Percentiles rank a stretch among this genome's conserved stretches.
These are phyloP conservation scores for Tephrocybe sp. DNA, from an alignment of 768 basidiomycete species.

Conservation along the genomic window DNA sequence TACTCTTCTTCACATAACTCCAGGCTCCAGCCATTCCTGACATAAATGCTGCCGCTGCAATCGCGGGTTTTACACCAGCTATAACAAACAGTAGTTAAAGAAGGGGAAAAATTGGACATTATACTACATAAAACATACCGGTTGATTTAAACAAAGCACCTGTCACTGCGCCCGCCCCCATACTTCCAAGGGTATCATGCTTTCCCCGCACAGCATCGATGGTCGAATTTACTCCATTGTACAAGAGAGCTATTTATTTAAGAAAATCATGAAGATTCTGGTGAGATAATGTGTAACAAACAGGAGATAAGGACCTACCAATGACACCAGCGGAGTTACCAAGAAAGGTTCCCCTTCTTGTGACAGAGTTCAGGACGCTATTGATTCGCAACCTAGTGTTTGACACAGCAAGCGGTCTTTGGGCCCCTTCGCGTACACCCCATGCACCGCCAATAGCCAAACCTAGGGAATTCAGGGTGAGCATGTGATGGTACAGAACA, in stretches of 20 bases:
- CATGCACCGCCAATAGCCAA: slow-evolving; percentile 92
- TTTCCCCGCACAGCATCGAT: slow-evolving; percentile 87
- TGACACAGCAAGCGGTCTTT: slow-evolving; percentile 81
- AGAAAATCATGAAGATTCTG: slow-evolving; percentile 33
- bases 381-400: slow-evolving; percentile 91
- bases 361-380: slow-evolving; percentile 94
- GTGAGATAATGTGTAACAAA: slow-evolving; percentile 20
- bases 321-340: slow-evolving; percentile 98
- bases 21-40: slow-evolving; percentile 89
- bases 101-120: slow-evolving; percentile 18
- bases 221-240: slow-evolving; percentile 94
- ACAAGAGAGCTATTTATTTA: slow-evolving; percentile 76
- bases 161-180: slow-evolving; percentile 88
- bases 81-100: slow-evolving; percentile 36
- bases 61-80: slow-evolving; percentile 91
- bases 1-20: slow-evolving; percentile 90
- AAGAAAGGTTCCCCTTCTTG: slow-evolving; percentile 94
- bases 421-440: slow-evolving; percentile 94
- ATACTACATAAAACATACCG: slow-evolving; percentile 53
- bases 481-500: slow-evolving; percentile 81
- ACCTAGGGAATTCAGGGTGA: slow-evolving; percentile 69
- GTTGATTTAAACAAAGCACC: slow-evolving; percentile 93
- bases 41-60: slow-evolving; percentile 86
- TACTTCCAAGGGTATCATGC: slow-evolving; percentile 89
- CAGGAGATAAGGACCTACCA: slow-evolving; percentile 59